Percentiles rank a stretch among this genome's conserved stretches.
phyloP scores from a whole-genome alignment of 2,329 filamentous ascomycete species.

The Calonectria pseudoreteaudii region DNA sequence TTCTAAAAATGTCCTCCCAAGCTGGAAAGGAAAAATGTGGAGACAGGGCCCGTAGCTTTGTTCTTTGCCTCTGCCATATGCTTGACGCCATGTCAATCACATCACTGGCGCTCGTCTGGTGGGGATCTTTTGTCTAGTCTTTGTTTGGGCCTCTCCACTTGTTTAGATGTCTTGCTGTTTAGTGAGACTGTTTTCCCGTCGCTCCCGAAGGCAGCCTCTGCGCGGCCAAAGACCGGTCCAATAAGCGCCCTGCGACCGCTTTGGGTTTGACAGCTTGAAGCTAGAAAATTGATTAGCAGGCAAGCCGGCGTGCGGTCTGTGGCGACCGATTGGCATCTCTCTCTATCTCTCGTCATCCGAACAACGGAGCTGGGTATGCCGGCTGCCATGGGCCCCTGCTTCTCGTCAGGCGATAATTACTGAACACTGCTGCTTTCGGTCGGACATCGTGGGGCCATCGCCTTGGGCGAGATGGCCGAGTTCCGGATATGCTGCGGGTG shows the following conservation, averaged over 20 bases:
- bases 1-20: conserved; percentile 39
- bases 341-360: background rate
- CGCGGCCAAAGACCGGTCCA: background rate
- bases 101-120: background rate
- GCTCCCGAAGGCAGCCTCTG: background rate
- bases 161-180: background rate
- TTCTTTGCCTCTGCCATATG: background rate
- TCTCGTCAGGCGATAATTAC: conserved; percentile 28
- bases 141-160: background rate
- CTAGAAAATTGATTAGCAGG: conserved; percentile 20
- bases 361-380: conserved; percentile 10
- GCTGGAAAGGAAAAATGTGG: conserved; percentile 10
- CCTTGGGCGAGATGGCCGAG: conserved; percentile 18
- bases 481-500: conserved; percentile 18
- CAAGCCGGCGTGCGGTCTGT: background rate
- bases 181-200: background rate
- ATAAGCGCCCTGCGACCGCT: background rate
- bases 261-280: background rate
- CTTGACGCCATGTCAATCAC: conserved; percentile 2
- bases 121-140: background rate
- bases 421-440: background rate
- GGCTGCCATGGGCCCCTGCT: conserved; percentile 28
- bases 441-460: conserved; percentile 21
- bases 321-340: conserved; percentile 14
- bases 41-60: background rate